Evolutionary conservation across 306 rosid species (phyloP), one percentile per base, ranked within the genome.

Genomic region (Trifolium pratense): DNA sequence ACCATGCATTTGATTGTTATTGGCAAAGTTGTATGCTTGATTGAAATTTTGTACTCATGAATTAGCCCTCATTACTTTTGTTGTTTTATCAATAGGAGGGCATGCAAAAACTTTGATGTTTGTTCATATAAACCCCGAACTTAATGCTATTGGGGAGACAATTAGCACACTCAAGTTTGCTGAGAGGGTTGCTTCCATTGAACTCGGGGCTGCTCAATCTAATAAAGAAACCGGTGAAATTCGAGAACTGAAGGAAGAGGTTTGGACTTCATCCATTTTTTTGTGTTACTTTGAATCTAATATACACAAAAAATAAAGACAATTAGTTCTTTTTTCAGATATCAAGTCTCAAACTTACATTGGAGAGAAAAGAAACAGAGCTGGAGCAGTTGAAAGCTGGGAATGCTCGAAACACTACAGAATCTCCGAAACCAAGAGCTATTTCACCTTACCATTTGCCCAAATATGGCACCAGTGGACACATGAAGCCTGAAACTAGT

Each of bases 101-200:
- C 97, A 92, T 46, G 99, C 99, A 56, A 95, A 95, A 80, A 95
- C 99, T 20, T 86, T 95, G 89, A 95, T 95, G 99, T 91, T 95
- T 85, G 99, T 95, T 51, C 99, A 95, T 82, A 88, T 95, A 86
- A 95, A 91, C 71, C 97, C 97, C n/a, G 99, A 95, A 76, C 74
- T 84, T 10, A 89, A 87, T 78, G 89, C 99, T 13, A 78, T 90
- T 18, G 99, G 99, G 70, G 99, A 95, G 87, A 95, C 99, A 29
- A 88, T 90, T 72, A 95, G 99, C 85, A 95, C 97, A 13, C 99
- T 95, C 75, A 95, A 95, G 83, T 95, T 95, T 81, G 97, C 99
- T 21, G 99, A 95, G 83, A 95, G 99, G 83, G 97, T 90, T 62
- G 88, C 96, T 8, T 87, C 96, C 73, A 90, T 95, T 66, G 97